Evolutionary conservation across 305 asterid species (phyloP).

Genomic region (Ruellia speciosa): DNA sequence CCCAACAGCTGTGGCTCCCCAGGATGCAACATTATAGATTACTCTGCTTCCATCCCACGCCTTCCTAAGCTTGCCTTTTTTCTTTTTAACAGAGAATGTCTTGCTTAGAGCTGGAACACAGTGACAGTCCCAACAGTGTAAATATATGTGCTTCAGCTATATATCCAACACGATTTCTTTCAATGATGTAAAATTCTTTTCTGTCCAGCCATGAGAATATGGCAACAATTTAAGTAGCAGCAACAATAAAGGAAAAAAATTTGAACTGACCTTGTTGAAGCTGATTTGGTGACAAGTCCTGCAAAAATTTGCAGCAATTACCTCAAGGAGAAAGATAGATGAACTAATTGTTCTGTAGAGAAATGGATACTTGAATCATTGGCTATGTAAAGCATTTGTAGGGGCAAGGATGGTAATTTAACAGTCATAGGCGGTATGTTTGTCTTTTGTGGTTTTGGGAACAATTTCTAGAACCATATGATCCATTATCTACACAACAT

Average conservation of each 20-base stretch:
- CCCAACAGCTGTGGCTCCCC: slow-evolving; percentile 99
- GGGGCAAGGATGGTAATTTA: neutral
- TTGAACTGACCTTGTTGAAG: slow-evolving; percentile 47
- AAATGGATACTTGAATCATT: too few relatives aligned
- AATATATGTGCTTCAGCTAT: neutral
- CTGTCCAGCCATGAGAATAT: too few relatives aligned
- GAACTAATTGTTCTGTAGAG: too few relatives aligned
- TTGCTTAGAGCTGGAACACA: slow-evolving; percentile 70
- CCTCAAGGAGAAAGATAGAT: too few relatives aligned
- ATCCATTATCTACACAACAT: neutral
- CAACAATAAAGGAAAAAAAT: neutral
- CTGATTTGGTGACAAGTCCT: slow-evolving; percentile 64
- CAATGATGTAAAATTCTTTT: neutral
- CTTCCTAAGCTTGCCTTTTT: slow-evolving; percentile 79
- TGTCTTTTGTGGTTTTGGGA: neutral
- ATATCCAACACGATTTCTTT: neutral
- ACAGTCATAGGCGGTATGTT: neutral
- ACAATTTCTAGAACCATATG: neutral
- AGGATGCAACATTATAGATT: slow-evolving; percentile 82
- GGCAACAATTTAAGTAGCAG: neutral
- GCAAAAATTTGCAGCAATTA: slow-evolving; percentile 23
- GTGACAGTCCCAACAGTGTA: slow-evolving; percentile 21
- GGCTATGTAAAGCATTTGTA: neutral
- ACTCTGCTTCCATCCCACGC: slow-evolving; percentile 98
- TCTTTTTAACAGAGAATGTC: slow-evolving; percentile 79